These are phyloP conservation scores for Orbilia ellipsospora DNA, from an alignment of 2,329 filamentous ascomycete genomes.

Conservation along the genomic window DNA sequence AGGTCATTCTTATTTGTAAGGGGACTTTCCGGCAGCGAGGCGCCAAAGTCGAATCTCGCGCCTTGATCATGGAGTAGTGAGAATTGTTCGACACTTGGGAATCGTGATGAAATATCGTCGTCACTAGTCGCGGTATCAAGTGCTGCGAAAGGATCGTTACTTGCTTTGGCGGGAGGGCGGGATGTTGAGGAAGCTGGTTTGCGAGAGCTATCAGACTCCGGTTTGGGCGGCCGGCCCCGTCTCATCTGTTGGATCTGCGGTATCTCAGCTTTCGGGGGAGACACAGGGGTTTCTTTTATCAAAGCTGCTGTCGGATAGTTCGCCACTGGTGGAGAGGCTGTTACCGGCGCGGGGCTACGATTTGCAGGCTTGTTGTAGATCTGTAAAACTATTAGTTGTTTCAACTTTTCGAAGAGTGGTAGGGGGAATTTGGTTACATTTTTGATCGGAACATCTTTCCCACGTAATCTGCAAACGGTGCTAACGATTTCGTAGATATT, in stretches of 20 bases:
- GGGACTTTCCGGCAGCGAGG: slow-evolving; percentile 65
- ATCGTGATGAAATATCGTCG: slow-evolving; percentile 86
- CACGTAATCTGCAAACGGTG: slow-evolving; percentile 89
- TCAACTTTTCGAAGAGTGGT: background rate
- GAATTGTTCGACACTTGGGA: slow-evolving; percentile 93
- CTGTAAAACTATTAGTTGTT: slow-evolving; percentile 58
- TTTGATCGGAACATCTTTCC: slow-evolving; percentile 84
- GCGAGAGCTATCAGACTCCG: slow-evolving; percentile 60
- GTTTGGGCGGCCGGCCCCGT: slow-evolving; percentile 77
- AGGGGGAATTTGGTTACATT: slow-evolving; percentile 70
- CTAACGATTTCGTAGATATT: slow-evolving; percentile 94
- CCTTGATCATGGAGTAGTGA: slow-evolving; percentile 86
- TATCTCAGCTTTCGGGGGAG: slow-evolving; percentile 76
- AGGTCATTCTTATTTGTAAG: slow-evolving; percentile 68
- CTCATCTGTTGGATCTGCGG: slow-evolving; percentile 96
- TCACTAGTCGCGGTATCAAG: slow-evolving; percentile 75
- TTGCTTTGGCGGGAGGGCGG: slow-evolving; percentile 67
- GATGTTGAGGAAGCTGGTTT: slow-evolving; percentile 65
- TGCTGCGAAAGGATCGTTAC: slow-evolving; percentile 87
- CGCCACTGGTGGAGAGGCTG: slow-evolving; percentile 68
- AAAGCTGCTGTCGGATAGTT: slow-evolving; percentile 75
- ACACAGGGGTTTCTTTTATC: slow-evolving; percentile 81
- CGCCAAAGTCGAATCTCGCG: slow-evolving; percentile 80
- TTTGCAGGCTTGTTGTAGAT: slow-evolving; percentile 66
- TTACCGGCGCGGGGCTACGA: slow-evolving; percentile 71